phyloP scores from a whole-genome alignment of 805 yeast genomes.

The Kuraishia piskuri region DNA sequence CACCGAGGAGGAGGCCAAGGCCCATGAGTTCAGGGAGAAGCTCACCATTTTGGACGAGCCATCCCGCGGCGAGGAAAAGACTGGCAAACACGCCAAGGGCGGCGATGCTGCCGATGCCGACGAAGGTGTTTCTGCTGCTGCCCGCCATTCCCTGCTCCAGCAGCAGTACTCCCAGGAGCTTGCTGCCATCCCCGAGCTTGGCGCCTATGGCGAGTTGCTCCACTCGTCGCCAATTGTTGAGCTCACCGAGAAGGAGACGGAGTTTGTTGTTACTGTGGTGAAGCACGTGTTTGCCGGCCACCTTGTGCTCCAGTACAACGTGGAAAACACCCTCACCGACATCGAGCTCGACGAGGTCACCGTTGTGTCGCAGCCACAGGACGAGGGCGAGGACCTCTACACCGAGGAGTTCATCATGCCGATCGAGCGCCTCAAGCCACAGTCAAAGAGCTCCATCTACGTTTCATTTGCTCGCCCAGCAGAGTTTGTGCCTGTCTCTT shows the following conservation, averaged over 20 bases:
- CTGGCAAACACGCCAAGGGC: conserved; percentile 14
- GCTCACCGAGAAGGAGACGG: conserved; percentile 88
- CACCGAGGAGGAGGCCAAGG: conserved; percentile 61
- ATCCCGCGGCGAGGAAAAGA: conserved; percentile 23
- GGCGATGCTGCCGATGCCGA: conserved; percentile 15
- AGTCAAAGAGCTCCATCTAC: conserved; percentile 64
- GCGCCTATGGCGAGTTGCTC: conserved; percentile 63
- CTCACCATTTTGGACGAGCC: conserved; percentile 22
- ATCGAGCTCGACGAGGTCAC: conserved; percentile 70
- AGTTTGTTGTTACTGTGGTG: conserved; percentile 76
- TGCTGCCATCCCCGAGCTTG: conserved; percentile 62
- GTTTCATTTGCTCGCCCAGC: conserved; percentile 62
- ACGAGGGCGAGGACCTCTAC: conserved; percentile 41
- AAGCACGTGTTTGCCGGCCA: conserved; percentile 76
- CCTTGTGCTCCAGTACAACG: conserved; percentile 71
- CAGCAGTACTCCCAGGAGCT: conserved; percentile 68
- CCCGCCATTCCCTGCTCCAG: conserved; percentile 30
- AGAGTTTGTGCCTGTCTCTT: conserved; percentile 30
- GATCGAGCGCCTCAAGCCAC: conserved; percentile 63
- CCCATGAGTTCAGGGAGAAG: conserved; percentile 52
- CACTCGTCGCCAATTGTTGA: conserved; percentile 58
- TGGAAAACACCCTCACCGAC: conserved; percentile 78
- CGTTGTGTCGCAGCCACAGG: conserved; percentile 48
- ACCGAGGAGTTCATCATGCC: conserved; percentile 70
- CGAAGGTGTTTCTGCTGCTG: conserved; percentile 18